These are phyloP conservation scores for Pichia terricola DNA, from an alignment of 1,139 yeast genomes.

Conservation along the genomic window DNA sequence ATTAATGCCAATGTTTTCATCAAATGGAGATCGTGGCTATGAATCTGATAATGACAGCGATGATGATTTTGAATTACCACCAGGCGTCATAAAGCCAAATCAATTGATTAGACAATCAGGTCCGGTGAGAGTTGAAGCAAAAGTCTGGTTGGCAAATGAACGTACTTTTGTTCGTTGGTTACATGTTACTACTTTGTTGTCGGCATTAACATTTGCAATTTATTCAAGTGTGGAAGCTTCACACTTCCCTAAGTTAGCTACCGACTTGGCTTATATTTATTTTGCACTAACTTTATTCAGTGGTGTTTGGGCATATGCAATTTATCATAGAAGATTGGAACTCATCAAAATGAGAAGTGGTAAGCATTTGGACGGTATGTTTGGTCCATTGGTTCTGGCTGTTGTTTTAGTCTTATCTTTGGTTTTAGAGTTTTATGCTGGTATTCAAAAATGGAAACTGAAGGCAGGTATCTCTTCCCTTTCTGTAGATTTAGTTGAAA, in stretches of 20 bases:
- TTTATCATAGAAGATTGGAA: constrained; percentile 60
- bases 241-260: constrained; percentile 47
- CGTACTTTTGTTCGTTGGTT: constrained; percentile 96
- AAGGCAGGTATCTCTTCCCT: constrained; percentile 14
- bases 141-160: constrained; percentile 97
- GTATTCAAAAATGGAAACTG: constrained; percentile 37
- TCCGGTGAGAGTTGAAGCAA: constrained; percentile 88
- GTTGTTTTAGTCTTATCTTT: constrained; percentile 59
- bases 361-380: constrained; percentile 75
- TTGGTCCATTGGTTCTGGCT: constrained; percentile 81
- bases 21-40: constrained; percentile 28
- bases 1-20: constrained; percentile 24
- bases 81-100: constrained; percentile 80
- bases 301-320: constrained; percentile 82
- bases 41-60: constrained; percentile 61
- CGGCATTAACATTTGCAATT: constrained; percentile 80
- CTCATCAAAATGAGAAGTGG: constrained; percentile 77
- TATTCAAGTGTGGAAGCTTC: constrained; percentile 67
- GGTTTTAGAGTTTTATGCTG: constrained; percentile 60
- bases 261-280: constrained; percentile 64
- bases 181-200: constrained; percentile 77
- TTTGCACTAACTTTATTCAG: constrained; percentile 74
- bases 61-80: constrained; percentile 75
- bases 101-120: constrained; percentile 78
- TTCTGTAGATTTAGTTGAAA: constrained; percentile 5